Evolutionary conservation across 257 asterid species (phyloP).

Genomic region (Primulina eburnea): DNA sequence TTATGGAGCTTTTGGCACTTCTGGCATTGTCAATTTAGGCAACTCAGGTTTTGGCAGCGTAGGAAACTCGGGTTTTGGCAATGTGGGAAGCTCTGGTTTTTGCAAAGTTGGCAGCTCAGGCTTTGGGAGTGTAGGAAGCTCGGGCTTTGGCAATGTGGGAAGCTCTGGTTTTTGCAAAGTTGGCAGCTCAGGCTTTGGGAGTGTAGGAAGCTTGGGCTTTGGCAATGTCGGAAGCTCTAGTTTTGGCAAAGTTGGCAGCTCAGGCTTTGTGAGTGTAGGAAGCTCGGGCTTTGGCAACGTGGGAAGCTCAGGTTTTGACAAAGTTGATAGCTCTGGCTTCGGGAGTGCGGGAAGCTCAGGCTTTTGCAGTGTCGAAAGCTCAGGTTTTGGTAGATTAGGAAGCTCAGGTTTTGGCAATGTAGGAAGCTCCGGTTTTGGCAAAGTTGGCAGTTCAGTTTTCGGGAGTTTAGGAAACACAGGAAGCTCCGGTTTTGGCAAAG

Average conservation of each 20-base stretch:
- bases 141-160: conserved; percentile 15
- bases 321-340: conserved; percentile 5
- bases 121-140: not conserved
- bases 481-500: conserved; percentile 5
- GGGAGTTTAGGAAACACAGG: not conserved
- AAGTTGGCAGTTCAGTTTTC: too few relatives aligned
- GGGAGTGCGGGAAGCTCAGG: not conserved
- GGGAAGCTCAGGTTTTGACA: conserved; percentile 5
- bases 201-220: not conserved
- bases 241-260: conserved; percentile 14
- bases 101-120: not conserved
- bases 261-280: conserved; percentile 8
- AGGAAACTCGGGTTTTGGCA: not conserved
- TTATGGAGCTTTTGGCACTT: conserved; percentile 3
- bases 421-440: conserved; percentile 14
- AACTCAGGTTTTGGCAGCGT: not conserved
- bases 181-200: conserved; percentile 9
- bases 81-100: not conserved
- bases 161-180: not conserved
- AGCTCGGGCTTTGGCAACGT: conserved; percentile 3
- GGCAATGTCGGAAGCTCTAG: conserved; percentile 10
- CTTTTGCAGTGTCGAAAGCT: not conserved
- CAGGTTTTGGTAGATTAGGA: not conserved
- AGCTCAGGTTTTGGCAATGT: conserved; percentile 5
- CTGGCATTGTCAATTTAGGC: not conserved